Conservation (phyloP, 2,329 filamentous ascomycete genomes). For the Cladosporium oxysporum region DNA sequence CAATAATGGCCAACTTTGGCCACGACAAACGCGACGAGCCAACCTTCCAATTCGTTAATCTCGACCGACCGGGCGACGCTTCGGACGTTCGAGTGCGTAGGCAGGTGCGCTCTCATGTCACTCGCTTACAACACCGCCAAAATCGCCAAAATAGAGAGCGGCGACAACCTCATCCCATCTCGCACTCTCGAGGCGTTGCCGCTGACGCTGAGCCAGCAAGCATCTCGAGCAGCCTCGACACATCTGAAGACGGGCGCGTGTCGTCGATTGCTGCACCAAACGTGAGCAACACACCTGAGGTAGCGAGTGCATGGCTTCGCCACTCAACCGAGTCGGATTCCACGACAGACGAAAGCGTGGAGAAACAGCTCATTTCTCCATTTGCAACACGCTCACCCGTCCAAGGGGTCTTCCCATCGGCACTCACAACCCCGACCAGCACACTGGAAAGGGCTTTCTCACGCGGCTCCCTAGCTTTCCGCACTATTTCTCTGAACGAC, state of each 20-base stretch:
- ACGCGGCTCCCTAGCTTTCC: neutral
- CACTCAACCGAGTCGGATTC: neutral
- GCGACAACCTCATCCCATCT: neutral
- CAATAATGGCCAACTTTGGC: neutral
- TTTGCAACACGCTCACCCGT: neutral
- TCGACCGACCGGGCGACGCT: too few species aligned
- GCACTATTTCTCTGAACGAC: neutral
- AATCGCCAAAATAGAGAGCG: neutral
- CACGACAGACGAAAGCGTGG: neutral
- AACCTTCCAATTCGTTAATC: neutral
- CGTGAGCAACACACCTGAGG: neutral
- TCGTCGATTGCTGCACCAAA: neutral
- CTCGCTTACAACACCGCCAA: neutral
- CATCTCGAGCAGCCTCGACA: neutral
- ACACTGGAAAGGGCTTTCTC: neutral
- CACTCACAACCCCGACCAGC: neutral
- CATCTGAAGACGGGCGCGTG: neutral
- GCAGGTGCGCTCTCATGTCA: conserved; percentile 13
- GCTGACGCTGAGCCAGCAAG: neutral
- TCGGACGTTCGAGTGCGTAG: neutral
- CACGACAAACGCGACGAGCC: neutral
- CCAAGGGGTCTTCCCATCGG: neutral
- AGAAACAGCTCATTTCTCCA: neutral
- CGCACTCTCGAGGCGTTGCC: neutral
- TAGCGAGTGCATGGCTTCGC: neutral